A percentile compares a stretch with the other conserved stretches of the same genome.
Conservation (phyloP, 2,329 filamentous ascomycete genomes). For the Cadophora sp. region DNA sequence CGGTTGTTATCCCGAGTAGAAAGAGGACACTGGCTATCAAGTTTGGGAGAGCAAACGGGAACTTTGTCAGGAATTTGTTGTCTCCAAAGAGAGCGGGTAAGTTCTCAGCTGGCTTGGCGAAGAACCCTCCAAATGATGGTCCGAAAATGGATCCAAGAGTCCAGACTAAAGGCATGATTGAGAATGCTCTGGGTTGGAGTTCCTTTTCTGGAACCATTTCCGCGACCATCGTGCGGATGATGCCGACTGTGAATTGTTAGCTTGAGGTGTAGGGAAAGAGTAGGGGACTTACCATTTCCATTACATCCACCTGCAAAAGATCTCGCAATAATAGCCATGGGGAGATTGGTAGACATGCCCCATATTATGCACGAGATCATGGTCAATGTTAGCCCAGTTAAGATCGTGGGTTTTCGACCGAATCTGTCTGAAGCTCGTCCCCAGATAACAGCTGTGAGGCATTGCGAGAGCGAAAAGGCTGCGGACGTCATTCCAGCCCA, state of each 20-base stretch:
- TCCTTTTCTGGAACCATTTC: conserved; percentile 90
- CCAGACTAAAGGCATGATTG: conserved; percentile 92
- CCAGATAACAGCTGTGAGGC: conserved; percentile 75
- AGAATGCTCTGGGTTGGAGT: conserved; percentile 88
- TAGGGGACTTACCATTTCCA: conserved; percentile 68
- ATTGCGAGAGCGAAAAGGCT: conserved; percentile 76
- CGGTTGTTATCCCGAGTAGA: conserved; percentile 74
- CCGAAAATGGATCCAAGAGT: conserved; percentile 87
- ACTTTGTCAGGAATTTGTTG: conserved; percentile 72
- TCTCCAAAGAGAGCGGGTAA: conserved; percentile 74
- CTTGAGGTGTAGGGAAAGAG: conserved; percentile 25
- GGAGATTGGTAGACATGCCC: conserved; percentile 80
- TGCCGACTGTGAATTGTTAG: conserved; percentile 66
- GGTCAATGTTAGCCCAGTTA: conserved; percentile 75
- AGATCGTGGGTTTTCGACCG: conserved; percentile 83
- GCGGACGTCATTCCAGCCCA: conserved; percentile 81
- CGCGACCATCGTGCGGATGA: conserved; percentile 89
- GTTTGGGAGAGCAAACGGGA: conserved; percentile 87
- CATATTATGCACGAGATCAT: conserved; percentile 84
- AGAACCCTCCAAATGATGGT: conserved; percentile 84
- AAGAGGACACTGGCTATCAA: conserved; percentile 80
- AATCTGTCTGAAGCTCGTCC: conserved; percentile 77
- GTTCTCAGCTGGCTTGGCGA: conserved; percentile 80
- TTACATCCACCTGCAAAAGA: conserved; percentile 84
- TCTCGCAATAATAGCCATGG: conserved; percentile 80